Conservation (phyloP, 2,329 filamentous ascomycete genomes). For the Metarhizium robertsii region DNA sequence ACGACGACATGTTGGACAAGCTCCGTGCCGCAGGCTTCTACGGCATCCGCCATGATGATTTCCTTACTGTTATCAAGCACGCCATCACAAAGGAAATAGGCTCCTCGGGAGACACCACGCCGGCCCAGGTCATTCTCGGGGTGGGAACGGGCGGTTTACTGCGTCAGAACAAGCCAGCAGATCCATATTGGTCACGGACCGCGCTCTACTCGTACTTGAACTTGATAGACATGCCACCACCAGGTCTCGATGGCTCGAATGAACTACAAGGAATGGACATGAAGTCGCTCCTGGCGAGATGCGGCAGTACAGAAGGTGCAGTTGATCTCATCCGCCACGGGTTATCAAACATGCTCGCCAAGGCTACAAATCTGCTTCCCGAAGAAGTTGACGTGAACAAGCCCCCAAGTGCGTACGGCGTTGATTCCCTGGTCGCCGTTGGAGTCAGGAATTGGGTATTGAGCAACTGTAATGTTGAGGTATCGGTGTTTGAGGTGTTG, state of each 20-base stretch:
- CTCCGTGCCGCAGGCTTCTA: conserved; percentile 44
- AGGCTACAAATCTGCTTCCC: conserved; percentile 33
- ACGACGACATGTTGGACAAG: conserved; percentile 35
- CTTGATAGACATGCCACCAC: conserved; percentile 33
- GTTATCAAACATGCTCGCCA: conserved; percentile 30
- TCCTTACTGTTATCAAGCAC: conserved; percentile 35
- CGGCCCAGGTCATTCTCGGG: conserved; percentile 40
- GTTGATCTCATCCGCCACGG: conserved; percentile 25
- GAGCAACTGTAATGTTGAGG: conserved; percentile 31
- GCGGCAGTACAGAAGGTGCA: conserved; percentile 18
- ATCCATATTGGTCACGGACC: conserved; percentile 45
- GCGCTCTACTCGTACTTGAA: conserved; percentile 40
- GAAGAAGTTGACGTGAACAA: conserved; percentile 34
- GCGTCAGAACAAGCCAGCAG: conserved; percentile 39
- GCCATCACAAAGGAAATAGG: conserved; percentile 31
- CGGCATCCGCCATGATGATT: conserved; percentile 41
- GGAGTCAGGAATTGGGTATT: conserved; percentile 42
- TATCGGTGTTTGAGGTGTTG: conserved; percentile 39
- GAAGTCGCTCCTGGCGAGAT: conserved; percentile 22
- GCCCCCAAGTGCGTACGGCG: conserved; percentile 35
- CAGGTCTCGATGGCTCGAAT: conserved; percentile 14
- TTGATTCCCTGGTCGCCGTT: conserved; percentile 45
- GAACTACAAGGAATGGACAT: conserved; percentile 15
- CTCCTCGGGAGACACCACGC: conserved; percentile 19
- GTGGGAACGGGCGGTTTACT: conserved; percentile 46